These are phyloP conservation scores for Calonectria hongkongensis DNA, from an alignment of 2,329 filamentous ascomycete species.

Conservation along the genomic window DNA sequence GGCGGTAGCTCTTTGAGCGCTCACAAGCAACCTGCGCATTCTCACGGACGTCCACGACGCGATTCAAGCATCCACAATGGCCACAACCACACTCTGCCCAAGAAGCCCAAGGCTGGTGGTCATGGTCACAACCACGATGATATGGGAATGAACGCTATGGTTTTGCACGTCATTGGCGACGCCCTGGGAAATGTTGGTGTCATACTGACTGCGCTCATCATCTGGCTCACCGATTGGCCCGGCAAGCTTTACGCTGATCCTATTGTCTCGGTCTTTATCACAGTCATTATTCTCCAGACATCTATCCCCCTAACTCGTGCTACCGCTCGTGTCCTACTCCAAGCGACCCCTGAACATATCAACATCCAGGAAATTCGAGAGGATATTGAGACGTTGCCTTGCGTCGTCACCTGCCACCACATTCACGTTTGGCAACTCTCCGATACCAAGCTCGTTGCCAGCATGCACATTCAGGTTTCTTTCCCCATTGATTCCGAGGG, in stretches of 20 bases:
- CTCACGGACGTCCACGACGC: constrained; percentile 58
- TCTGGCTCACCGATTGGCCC: constrained; percentile 90
- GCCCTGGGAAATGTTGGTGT: constrained; percentile 91
- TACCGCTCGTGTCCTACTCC: constrained; percentile 90
- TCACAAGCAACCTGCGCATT: constrained; percentile 47
- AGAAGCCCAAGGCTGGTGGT: constrained; percentile 74
- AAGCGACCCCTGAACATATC: constrained; percentile 93
- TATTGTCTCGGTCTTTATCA: constrained; percentile 94
- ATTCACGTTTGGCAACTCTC: constrained; percentile 98
- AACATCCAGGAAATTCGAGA: constrained; percentile 92
- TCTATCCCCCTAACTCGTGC: constrained; percentile 87
- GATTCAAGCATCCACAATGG: constrained; percentile 77
- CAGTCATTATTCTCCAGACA: constrained; percentile 83
- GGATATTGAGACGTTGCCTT: constrained; percentile 89
- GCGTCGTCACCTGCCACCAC: constrained; percentile 94
- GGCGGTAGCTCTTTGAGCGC: constrained; percentile 56
- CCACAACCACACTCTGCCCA: constrained; percentile 89
- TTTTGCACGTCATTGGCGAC: constrained; percentile 86
- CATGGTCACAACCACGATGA: constrained; percentile 88
- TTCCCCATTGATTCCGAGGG: constrained; percentile 91
- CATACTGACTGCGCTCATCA: constrained; percentile 87
- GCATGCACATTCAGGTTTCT: constrained; percentile 92
- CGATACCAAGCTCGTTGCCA: constrained; percentile 94
- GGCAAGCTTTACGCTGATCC: constrained; percentile 94
- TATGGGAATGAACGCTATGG: constrained; percentile 94